Base-by-base conservation (phyloP, 225 moss, liverwort and hornwort genomes). In the Marchantia paleacea region DNA sequence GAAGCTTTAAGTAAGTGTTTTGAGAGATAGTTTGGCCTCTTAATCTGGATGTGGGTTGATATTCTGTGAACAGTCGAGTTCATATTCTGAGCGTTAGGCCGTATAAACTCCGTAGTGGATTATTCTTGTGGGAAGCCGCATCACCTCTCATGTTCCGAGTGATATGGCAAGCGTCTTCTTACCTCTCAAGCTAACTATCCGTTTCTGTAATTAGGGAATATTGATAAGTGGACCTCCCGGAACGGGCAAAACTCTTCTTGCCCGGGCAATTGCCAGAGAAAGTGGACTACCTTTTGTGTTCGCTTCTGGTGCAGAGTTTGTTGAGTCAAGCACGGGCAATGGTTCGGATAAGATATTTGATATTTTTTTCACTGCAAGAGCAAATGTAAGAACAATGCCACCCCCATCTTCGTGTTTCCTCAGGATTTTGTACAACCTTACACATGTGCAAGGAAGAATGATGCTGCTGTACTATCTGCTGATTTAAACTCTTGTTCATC, bases 141-240 rank as follows among this genome's bases (percentile, higher is more conserved):
- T 39, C 39, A 39, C 39, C 39, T 39, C 39, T 39, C 39, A 2
- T 39, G 39, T 39, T 39, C 39, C 39, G 39, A 39, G 3, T 39
- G 39, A 39, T 39, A 39, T 39, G 39, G 39, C 39, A 2, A 39
- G 39, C 39, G 3, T 39, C 39, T 39, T 39, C 39, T 39, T 39
- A 39, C 20, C 1, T 12, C 2, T 53, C 53, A 12, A 52, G 77
- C 25, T 83, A 25, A 80, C 12, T 12, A 49, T 4, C 13, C 6
- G 14, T 77, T 25, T 67, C 57, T 49, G 51, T 48, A 29, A 25
- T 71, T 81, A 99, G 97, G 99, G 99, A 81, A 99, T 99, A 63
- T 63, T 99, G 83, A 95, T 99, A 65, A 99, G 99, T 86, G 99
- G 99, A 75, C 99, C 99, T 78, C 99, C 99, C 68, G 99, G 99